Conservation (phyloP, 2,329 filamentous ascomycete genomes). For the Penicillium glabrum region DNA sequence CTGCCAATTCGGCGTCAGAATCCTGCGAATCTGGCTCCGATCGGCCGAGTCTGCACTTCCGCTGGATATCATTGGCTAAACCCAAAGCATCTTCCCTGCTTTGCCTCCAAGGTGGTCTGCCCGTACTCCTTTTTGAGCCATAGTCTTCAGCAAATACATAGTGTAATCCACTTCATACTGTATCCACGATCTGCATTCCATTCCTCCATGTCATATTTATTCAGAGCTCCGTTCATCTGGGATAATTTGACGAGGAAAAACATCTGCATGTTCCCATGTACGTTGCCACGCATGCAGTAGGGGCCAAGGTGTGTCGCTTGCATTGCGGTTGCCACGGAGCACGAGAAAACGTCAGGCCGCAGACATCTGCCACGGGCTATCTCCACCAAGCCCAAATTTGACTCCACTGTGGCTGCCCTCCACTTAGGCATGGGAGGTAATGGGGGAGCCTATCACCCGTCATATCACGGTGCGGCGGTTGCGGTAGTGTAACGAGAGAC, state of each 20-base stretch:
- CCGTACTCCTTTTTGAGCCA: background rate
- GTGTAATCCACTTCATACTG: background rate
- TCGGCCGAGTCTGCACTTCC: background rate
- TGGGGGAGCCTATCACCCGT: background rate
- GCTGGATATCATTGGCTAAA: slow-evolving; percentile 1
- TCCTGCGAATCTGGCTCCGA: background rate
- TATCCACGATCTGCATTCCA: slow-evolving; percentile 5
- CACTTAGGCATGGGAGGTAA: background rate
- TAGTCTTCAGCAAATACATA: background rate
- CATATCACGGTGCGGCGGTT: background rate
- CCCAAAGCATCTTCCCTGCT: background rate
- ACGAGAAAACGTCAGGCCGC: slow-evolving; percentile 6
- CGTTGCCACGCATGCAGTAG: background rate
- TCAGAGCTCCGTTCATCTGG: background rate
- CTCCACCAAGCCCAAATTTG: slow-evolving; percentile 5
- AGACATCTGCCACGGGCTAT: background rate
- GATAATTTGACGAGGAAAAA: background rate
- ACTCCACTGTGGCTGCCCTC: slow-evolving; percentile 13
- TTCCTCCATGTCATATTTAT: background rate
- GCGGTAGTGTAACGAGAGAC: background rate
- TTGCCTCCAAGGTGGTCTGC: slow-evolving; percentile 1
- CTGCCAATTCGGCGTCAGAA: background rate
- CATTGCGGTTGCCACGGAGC: background rate
- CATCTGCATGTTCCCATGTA: slow-evolving; percentile 2
- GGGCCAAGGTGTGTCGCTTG: background rate